phyloP scores from a whole-genome alignment of 163 green algal genomes.

The Scenedesmus sp. region DNA sequence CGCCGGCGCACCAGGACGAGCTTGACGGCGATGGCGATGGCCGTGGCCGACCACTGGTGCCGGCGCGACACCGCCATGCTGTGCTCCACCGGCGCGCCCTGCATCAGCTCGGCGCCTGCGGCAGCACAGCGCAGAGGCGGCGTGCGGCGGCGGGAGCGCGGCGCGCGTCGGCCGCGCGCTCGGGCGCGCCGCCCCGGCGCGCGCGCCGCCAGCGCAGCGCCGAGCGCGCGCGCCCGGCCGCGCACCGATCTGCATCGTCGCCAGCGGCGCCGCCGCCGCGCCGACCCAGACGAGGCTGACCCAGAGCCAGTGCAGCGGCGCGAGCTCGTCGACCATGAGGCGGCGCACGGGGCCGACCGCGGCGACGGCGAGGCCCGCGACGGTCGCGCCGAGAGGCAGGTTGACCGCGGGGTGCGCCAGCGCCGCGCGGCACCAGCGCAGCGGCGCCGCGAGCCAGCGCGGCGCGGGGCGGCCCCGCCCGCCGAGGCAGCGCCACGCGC shows the following conservation, averaged over 20 bases:
- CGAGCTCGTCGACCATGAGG: slow-evolving; percentile 28
- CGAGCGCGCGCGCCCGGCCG: not conserved
- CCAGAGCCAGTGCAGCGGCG: slow-evolving; percentile 42
- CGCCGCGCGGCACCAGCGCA: not conserved
- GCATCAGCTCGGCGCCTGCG: slow-evolving; percentile 40
- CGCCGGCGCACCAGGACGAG: slow-evolving; percentile 22
- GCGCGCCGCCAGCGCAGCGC: not conserved
- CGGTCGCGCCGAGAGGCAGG: slow-evolving; percentile 23
- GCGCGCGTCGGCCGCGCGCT: not conserved
- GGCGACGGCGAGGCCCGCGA: slow-evolving; percentile 15
- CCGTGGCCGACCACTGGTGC: slow-evolving; percentile 13
- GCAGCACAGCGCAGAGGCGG: not conserved
- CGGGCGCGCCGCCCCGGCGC: too few relatives aligned
- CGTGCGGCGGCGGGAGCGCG: not conserved
- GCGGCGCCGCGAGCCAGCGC: not conserved
- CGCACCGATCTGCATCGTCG: slow-evolving; percentile 44
- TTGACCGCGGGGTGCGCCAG: slow-evolving; percentile 36
- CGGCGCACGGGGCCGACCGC: slow-evolving; percentile 24
- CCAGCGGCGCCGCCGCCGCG: slow-evolving; percentile 35
- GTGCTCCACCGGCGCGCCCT: not conserved
- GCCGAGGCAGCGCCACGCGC: not conserved
- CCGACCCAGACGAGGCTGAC: slow-evolving; percentile 24
- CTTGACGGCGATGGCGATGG: slow-evolving; percentile 35
- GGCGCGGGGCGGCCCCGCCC: not conserved
- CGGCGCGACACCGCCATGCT: slow-evolving; percentile 10